Evolutionary conservation across 2,329 filamentous ascomycete genomes (phyloP).

Genomic region (Coleophoma cylindrospora): DNA sequence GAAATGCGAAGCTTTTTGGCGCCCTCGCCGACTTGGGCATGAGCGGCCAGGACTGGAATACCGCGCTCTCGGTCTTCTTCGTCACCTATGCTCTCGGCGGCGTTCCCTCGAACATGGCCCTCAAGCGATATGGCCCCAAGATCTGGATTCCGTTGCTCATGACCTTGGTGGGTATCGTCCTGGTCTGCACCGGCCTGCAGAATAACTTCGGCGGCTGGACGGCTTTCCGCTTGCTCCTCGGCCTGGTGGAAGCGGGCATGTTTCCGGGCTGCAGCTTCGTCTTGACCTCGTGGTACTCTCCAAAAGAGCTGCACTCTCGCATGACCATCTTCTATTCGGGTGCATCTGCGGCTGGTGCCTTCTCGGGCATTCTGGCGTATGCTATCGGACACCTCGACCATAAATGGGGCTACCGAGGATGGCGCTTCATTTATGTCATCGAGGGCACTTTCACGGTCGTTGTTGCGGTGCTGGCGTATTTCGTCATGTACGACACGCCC

Average conservation of each 20-base stretch:
- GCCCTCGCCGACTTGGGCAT: background rate
- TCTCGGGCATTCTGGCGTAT: slow-evolving; percentile 75
- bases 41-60: slow-evolving; percentile 6
- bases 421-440: slow-evolving; percentile 78
- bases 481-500: slow-evolving; percentile 66
- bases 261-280: slow-evolving; percentile 25
- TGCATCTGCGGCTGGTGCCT: slow-evolving; percentile 72
- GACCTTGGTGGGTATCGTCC: background rate
- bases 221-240: background rate
- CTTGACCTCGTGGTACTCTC: slow-evolving; percentile 25
- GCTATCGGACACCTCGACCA: slow-evolving; percentile 81
- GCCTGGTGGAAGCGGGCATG: slow-evolving; percentile 17
- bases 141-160: slow-evolving; percentile 37
- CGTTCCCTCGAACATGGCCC: slow-evolving; percentile 45
- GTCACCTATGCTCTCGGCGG: slow-evolving; percentile 41
- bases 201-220: background rate
- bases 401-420: slow-evolving; percentile 59
- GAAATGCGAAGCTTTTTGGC: slow-evolving; percentile 6
- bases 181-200: background rate
- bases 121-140: slow-evolving; percentile 46
- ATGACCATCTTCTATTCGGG: slow-evolving; percentile 72
- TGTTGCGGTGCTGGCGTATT: slow-evolving; percentile 56
- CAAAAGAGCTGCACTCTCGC: slow-evolving; percentile 40
- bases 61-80: slow-evolving; percentile 44
- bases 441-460: slow-evolving; percentile 61